A percentile compares a stretch with the other conserved stretches of the same genome.
These are phyloP conservation scores for Cinchona pubescens DNA, from an alignment of 257 asterid species.

Conservation along the genomic window DNA sequence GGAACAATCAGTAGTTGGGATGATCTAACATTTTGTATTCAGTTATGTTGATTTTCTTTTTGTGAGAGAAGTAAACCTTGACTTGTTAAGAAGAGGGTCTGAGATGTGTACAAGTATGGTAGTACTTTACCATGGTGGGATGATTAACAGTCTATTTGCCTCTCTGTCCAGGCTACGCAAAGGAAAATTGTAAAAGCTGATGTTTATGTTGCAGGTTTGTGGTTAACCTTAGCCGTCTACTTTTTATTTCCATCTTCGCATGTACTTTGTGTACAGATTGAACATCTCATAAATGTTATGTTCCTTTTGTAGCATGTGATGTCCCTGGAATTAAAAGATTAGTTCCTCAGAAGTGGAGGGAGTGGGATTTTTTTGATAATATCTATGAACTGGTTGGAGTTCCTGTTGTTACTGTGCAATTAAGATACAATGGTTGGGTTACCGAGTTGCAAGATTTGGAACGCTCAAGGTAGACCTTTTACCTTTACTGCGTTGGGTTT, in stretches of 20 bases:
- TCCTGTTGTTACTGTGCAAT: slow-evolving; percentile 96
- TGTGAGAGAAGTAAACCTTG: neutral
- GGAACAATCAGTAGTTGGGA: neutral
- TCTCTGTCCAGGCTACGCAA: slow-evolving; percentile 77
- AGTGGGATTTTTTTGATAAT: slow-evolving; percentile 76
- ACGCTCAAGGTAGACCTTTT: slow-evolving; percentile 61
- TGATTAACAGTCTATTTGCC: slow-evolving; percentile 8
- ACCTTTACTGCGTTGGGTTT: slow-evolving; percentile 6
- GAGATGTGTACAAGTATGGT: neutral
- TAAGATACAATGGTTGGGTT: slow-evolving; percentile 97
- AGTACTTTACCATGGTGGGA: neutral
- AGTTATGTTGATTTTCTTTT: neutral
- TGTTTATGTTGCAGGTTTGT: slow-evolving; percentile 94
- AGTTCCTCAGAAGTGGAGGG: slow-evolving; percentile 85
- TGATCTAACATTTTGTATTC: neutral
- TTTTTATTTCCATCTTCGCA: slow-evolving; percentile 15
- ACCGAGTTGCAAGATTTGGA: slow-evolving; percentile 91
- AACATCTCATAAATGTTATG: slow-evolving; percentile 9
- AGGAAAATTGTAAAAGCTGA: slow-evolving; percentile 84
- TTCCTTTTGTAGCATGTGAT: slow-evolving; percentile 77
- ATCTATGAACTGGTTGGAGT: slow-evolving; percentile 91
- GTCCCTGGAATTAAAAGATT: slow-evolving; percentile 94
- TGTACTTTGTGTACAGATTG: slow-evolving; percentile 15
- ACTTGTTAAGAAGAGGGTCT: neutral
- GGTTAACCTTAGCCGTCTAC: slow-evolving; percentile 20